A percentile compares a stretch with the other conserved stretches of the same genome.
Evolutionary conservation across 192 early-diverging fungal species (phyloP).

Genomic region (Rhizophlyctis rosea): DNA sequence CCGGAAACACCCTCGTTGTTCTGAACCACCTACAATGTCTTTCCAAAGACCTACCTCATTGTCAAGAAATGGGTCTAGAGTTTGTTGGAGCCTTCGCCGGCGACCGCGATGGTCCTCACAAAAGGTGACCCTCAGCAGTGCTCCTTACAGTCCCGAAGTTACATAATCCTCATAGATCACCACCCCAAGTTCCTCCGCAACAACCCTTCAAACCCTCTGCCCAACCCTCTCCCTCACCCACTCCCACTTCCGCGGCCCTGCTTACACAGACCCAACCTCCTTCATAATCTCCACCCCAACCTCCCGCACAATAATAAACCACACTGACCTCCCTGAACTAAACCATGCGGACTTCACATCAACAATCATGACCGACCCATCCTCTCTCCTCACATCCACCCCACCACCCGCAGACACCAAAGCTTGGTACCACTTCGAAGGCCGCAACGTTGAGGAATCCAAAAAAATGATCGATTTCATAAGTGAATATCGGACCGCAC

Average conservation of each 20-base stretch:
- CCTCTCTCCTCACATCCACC: too few species aligned
- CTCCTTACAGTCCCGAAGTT: too few species aligned
- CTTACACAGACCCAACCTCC: conserved; percentile 6
- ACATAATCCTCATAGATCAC: too few species aligned
- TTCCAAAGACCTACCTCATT: too few species aligned
- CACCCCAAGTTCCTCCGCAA: too few species aligned
- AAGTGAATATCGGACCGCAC: neutral
- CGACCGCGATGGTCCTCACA: neutral
- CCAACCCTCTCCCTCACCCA: too few species aligned
- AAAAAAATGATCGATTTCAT: conserved; percentile 3
- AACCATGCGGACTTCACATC: conserved; percentile 6
- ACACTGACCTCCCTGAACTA: conserved; percentile 10
- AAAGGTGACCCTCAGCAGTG: too few species aligned
- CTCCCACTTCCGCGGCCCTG: too few species aligned
- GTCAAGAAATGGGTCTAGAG: too few species aligned
- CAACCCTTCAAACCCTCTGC: too few species aligned
- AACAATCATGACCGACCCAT: neutral
- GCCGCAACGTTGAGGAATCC: conserved; percentile 4
- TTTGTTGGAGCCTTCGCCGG: conserved; percentile 7
- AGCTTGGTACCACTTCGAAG: conserved; percentile 14
- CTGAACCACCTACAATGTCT: neutral
- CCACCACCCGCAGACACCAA: too few species aligned
- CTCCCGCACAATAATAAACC: conserved; percentile 14
- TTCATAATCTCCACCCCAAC: conserved; percentile 7
- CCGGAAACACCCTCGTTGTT: neutral